phyloP scores from a whole-genome alignment of 768 basidiomycete genomes.

The Lyophyllum semitale region DNA sequence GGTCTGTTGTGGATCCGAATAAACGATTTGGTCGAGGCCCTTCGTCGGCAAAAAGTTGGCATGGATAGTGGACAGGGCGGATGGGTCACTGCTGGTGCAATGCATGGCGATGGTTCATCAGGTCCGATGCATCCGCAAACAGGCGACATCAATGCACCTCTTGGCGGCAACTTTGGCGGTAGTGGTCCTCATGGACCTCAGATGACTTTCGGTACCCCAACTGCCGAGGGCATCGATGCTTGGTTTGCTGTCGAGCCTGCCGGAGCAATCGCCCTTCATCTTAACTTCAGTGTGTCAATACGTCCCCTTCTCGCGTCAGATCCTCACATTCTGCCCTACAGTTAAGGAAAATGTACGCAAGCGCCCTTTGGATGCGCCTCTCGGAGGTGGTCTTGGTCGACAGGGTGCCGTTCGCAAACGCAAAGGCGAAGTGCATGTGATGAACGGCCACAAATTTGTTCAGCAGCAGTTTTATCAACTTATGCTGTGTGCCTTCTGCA shows the following conservation, averaged over 20 bases:
- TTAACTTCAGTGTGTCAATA: slow-evolving; percentile 84
- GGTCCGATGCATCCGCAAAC: slow-evolving; percentile 31
- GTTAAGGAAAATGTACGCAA: slow-evolving; percentile 98
- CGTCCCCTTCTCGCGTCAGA: slow-evolving; percentile 8
- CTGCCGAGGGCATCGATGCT: slow-evolving; percentile 84
- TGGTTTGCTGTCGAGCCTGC: slow-evolving; percentile 99
- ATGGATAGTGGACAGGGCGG: slow-evolving; percentile 85
- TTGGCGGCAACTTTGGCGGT: slow-evolving; percentile 49
- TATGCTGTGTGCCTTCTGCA: slow-evolving; percentile 97
- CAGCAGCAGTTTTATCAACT: slow-evolving; percentile 98
- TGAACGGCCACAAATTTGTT: slow-evolving; percentile 99
- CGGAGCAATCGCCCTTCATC: slow-evolving; percentile 83
- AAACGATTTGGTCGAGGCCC: slow-evolving; percentile 90
- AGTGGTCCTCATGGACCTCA: slow-evolving; percentile 41
- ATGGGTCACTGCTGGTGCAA: slow-evolving; percentile 95
- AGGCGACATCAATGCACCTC: slow-evolving; percentile 49
- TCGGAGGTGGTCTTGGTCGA: slow-evolving; percentile 90
- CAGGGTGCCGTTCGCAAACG: slow-evolving; percentile 98
- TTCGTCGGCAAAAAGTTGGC: slow-evolving; percentile 88
- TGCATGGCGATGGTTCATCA: slow-evolving; percentile 64
- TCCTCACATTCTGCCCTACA: slow-evolving; percentile 32
- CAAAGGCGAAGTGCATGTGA: slow-evolving; percentile 97
- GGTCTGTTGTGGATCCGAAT: slow-evolving; percentile 95
- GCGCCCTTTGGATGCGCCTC: slow-evolving; percentile 85
- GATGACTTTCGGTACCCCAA: slow-evolving; percentile 35